These are phyloP conservation scores for Picochlorum sp. DNA, from an alignment of 139 green algal species.

Conservation along the genomic window DNA sequence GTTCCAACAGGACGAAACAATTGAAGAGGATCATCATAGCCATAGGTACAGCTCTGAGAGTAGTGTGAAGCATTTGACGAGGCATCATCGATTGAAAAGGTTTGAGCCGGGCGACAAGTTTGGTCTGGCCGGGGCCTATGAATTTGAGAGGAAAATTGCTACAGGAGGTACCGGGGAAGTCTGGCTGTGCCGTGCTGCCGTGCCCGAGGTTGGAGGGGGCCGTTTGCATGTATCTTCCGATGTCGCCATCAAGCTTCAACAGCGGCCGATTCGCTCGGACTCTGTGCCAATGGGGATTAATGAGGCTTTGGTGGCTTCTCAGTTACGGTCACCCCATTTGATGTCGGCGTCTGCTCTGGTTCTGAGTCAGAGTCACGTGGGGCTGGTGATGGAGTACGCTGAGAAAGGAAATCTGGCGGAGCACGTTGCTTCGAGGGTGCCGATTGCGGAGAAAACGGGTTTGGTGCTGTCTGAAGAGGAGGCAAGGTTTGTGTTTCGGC, in stretches of 20 bases:
- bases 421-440: slow-evolving; percentile 8
- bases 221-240: no score
- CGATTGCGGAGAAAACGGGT: not conserved
- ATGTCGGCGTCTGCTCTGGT: slow-evolving; percentile 35
- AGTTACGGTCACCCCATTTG: not conserved
- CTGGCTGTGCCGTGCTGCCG: slow-evolving; percentile 8
- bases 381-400: slow-evolving; percentile 69
- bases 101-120: not conserved
- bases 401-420: slow-evolving; percentile 18
- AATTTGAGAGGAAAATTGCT: not conserved
- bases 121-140: not conserved
- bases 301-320: slow-evolving; percentile 44
- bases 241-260: slow-evolving; percentile 18
- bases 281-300: slow-evolving; percentile 8
- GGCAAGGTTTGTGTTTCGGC: slow-evolving; percentile 59
- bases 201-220: not conserved
- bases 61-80: slow-evolving; percentile 8
- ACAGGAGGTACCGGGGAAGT: not conserved
- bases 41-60: not conserved
- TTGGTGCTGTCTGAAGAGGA: slow-evolving; percentile 29
- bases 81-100: slow-evolving; percentile 10
- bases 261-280: slow-evolving; percentile 3
- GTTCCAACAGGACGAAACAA: no score
- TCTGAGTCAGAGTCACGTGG: slow-evolving; percentile 56
- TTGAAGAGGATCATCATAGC: not conserved